These are phyloP conservation scores for Withania somnifera DNA, from an alignment of 305 asterid genomes.

Conservation along the genomic window DNA sequence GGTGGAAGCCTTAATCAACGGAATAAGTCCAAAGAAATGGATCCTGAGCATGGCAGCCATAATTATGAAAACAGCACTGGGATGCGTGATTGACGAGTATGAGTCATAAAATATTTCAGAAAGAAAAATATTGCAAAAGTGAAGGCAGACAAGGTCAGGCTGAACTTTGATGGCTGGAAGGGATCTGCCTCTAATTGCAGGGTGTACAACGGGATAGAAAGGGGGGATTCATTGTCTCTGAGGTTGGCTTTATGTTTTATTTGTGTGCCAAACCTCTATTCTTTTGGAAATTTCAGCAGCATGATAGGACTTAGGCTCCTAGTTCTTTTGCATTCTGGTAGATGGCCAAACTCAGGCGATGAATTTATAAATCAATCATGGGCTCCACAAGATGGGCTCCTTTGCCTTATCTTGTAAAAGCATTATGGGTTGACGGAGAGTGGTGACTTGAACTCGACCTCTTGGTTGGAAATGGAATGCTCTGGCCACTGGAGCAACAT, in stretches of 20 bases:
- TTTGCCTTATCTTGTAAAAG: background rate
- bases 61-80: background rate
- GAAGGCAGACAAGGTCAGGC: background rate
- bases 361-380: background rate
- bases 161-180: background rate
- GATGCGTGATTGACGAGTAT: background rate
- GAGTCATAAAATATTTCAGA: background rate
- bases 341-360: background rate
- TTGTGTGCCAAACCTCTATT: background rate
- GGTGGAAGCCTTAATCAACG: background rate
- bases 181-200: background rate
- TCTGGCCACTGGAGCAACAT: background rate
- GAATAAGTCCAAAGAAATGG: background rate
- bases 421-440: background rate
- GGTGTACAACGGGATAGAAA: background rate
- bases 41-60: background rate
- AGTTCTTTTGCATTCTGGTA: background rate
- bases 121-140: background rate
- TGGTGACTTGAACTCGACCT: background rate
- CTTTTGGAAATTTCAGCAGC: background rate
- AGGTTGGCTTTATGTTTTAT: background rate
- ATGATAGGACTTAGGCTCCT: background rate
- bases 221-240: background rate
- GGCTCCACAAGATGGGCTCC: background rate
- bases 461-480: background rate